Percentiles rank a stretch among this genome's conserved stretches.
Conservation (phyloP, 2,329 filamentous ascomycete species). For the Cryoendolithus antarcticus region DNA sequence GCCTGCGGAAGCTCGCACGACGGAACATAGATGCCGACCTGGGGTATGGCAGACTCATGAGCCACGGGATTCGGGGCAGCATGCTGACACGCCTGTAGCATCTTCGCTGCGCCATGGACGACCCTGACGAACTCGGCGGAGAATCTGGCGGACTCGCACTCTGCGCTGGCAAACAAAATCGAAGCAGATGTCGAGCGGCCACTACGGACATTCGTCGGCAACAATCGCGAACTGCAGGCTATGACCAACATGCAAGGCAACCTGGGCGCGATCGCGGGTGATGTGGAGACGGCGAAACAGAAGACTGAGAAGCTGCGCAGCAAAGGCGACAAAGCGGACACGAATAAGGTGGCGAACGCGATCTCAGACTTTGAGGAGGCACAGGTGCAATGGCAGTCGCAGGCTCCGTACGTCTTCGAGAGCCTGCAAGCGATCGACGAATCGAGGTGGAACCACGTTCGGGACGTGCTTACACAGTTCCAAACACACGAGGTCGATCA, state of each 20-base stretch:
- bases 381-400: constrained; percentile 80
- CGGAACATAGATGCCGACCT: constrained; percentile 53
- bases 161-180: constrained; percentile 66
- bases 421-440: constrained; percentile 85
- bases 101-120: constrained; percentile 85
- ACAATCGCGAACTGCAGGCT: constrained; percentile 62
- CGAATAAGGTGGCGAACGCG: constrained; percentile 65
- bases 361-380: constrained; percentile 62
- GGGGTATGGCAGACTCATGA: constrained; percentile 60
- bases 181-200: constrained; percentile 80
- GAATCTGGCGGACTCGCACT: constrained; percentile 70
- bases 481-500: constrained; percentile 87
- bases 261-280: constrained; percentile 65
- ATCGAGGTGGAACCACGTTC: constrained; percentile 73
- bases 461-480: constrained; percentile 82
- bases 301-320: constrained; percentile 69
- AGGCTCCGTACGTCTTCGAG: constrained; percentile 91
- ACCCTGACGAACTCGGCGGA: constrained; percentile 72
- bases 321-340: constrained; percentile 65
- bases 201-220: constrained; percentile 60
- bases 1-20: constrained; percentile 67
- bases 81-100: constrained; percentile 39
- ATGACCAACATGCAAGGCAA: constrained; percentile 75
- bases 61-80: constrained; percentile 2
- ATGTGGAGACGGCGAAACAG: constrained; percentile 72